Conservation (phyloP, 2,329 filamentous ascomycete genomes). For the Nothophoma quercina region DNA sequence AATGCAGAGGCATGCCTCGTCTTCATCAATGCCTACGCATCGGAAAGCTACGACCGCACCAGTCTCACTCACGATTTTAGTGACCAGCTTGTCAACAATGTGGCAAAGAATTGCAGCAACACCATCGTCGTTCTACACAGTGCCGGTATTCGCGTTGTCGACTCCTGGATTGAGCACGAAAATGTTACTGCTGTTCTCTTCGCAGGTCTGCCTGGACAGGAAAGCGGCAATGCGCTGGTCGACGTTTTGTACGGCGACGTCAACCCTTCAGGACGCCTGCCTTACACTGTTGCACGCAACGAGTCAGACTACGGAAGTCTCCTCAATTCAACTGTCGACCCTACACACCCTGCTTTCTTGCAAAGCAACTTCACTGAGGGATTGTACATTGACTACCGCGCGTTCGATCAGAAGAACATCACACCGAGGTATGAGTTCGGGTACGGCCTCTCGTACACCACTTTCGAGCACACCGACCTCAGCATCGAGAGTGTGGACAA, state of each 20-base stretch:
- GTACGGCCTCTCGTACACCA: slow-evolving; percentile 77
- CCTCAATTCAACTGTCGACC: slow-evolving; percentile 54
- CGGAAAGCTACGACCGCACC: slow-evolving; percentile 41
- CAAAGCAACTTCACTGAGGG: slow-evolving; percentile 79
- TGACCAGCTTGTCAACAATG: slow-evolving; percentile 52
- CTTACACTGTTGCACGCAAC: slow-evolving; percentile 78
- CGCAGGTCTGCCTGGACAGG: slow-evolving; percentile 81
- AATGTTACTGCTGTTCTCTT: slow-evolving; percentile 85
- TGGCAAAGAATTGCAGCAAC: slow-evolving; percentile 57
- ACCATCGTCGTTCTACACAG: slow-evolving; percentile 58
- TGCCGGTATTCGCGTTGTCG: slow-evolving; percentile 71
- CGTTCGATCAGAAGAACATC: slow-evolving; percentile 70
- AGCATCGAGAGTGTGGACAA: slow-evolving; percentile 61
- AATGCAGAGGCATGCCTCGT: slow-evolving; percentile 59
- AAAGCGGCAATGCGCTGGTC: slow-evolving; percentile 77
- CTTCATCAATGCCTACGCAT: slow-evolving; percentile 63
- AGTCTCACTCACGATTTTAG: slow-evolving; percentile 29
- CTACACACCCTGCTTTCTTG: slow-evolving; percentile 67
- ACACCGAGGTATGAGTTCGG: slow-evolving; percentile 82
- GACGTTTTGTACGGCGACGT: slow-evolving; percentile 81
- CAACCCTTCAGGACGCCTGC: slow-evolving; percentile 75
- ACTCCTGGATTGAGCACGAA: slow-evolving; percentile 74
- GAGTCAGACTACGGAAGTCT: slow-evolving; percentile 72
- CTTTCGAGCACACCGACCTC: slow-evolving; percentile 73
- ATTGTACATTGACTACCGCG: slow-evolving; percentile 79